These are phyloP conservation scores for Xylaria multiplex DNA, from an alignment of 2,329 filamentous ascomycete genomes.

Conservation along the genomic window DNA sequence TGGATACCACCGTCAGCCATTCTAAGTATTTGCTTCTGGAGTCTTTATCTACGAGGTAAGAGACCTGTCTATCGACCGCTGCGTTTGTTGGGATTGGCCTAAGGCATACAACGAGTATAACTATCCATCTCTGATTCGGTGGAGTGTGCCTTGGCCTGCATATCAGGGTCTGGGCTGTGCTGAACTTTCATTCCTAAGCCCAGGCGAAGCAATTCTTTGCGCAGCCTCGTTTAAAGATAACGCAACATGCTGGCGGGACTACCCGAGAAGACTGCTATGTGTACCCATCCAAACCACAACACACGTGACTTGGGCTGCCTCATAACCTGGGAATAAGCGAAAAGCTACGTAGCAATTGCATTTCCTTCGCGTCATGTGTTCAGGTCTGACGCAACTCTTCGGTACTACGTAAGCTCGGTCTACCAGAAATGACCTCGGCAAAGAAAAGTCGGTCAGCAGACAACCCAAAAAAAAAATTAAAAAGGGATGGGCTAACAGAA, in stretches of 20 bases:
- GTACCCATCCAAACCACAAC: neutral
- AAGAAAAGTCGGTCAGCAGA: constrained; percentile 17
- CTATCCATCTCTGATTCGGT: no score
- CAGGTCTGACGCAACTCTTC: neutral
- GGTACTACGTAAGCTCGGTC: constrained; percentile 1
- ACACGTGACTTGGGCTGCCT: neutral
- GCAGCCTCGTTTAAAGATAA: neutral
- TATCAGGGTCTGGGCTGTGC: neutral
- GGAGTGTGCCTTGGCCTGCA: neutral
- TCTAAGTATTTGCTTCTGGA: neutral
- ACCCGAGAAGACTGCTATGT: neutral
- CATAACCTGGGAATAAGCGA: neutral
- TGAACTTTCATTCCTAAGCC: neutral
- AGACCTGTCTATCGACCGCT: neutral
- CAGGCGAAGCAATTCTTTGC: neutral
- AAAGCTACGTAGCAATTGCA: constrained; percentile 5
- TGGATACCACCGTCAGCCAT: neutral
- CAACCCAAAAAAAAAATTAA: neutral
- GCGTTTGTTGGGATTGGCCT: neutral
- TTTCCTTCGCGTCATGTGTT: neutral
- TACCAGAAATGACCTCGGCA: neutral
- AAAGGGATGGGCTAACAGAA: neutral
- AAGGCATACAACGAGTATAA: neutral
- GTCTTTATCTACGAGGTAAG: neutral
- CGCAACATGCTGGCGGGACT: neutral